Evolutionary conservation across 805 yeast genomes (phyloP), one percentile per base, ranked within the genome.

Genomic region (Candida anglica): DNA sequence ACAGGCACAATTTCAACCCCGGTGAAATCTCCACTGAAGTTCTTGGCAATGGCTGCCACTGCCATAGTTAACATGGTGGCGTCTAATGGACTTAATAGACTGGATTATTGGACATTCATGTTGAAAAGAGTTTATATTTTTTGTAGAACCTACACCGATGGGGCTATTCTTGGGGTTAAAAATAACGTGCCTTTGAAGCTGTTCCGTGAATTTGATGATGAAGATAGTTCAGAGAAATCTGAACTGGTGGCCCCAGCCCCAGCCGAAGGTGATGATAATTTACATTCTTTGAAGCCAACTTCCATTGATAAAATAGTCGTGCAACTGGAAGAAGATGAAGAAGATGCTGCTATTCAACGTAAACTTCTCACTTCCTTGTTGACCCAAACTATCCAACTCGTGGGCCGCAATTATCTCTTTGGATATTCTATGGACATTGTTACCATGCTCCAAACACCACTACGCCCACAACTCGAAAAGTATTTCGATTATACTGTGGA

Each of bases 1-100:
- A n/a, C n/a, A n/a, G n/a, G n/a, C n/a, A n/a, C n/a, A n/a, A n/a
- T n/a, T n/a, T n/a, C n/a, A n/a, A n/a, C n/a, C n/a, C n/a, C n/a
- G n/a, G n/a, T n/a, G n/a, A n/a, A n/a, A n/a, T 79, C 81, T 49
- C 96, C 97, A 6, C 83, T 95, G 0, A 75, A 83, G 41, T 88
- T 85, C 49, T 60, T 89, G 30, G 71, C 82, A 1, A 81, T 86
- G 73, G 76, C 81, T 0, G 71, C 79, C 0, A 53, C 82, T 1
- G 68, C 87, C 0, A 53, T 80, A 23, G 58, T 81, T 33, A 77
- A 77, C 31, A 69, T 76, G 21, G 52, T 77, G 11, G 26, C 36
- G 10, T 50, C 59, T 5, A 58, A 57, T 14, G 53, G 66, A 3
- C n/a, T n/a, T n/a, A n/a, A n/a, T n/a, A n/a, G n/a, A n/a, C n/a